Evolutionary conservation across 2,329 filamentous ascomycete species (phyloP), one percentile per base, ranked within the genome.

Genomic region (Talaromyces sp.): DNA sequence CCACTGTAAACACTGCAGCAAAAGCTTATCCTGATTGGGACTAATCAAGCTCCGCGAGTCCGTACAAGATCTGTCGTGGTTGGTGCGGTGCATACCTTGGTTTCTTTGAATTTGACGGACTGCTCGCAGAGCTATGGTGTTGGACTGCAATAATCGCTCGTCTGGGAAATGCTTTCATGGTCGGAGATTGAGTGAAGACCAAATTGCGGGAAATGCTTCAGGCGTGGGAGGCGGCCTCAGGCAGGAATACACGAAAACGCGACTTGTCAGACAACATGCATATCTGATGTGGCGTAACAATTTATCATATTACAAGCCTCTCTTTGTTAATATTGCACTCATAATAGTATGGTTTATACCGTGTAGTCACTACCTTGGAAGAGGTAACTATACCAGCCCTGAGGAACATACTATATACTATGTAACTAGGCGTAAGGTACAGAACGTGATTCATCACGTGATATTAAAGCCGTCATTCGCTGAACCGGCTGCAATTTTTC

Each of bases 401-500:
- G 4, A n/a, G 5, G 19, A 52, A n/a, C 24, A 33, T 11, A 27
- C n/a, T 31, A 5, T 3, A 33, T 11, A 27, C n/a, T 31, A 5
- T 3, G n/a, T 31, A n/a, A 1, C 7, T n/a, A 14, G 19, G 10
- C 9, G 35, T 22, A 24, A 24, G 10, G 27, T 39, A 9, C 13
- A 39, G 35, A 27, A 16, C 0, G 8, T 5, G 3, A 56, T 2
- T 2, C 2, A 19, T 61, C 65, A 67, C 65, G 65, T 67, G 65
- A 54, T 35, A 31, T 16, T 3, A 48, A 16, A 24, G 33, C 56
- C 47, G 57, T 35, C 62, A 66, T 66, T 66, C 65, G 64, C 52
- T 60, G 59, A 27, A n/a, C 39, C 62, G 27, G 7, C 22, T 63
- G 58, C 65, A 62, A 60, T 62, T 65, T 66, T 64, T 58, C 47